A percentile compares a stretch with the other conserved stretches of the same genome.
These are phyloP conservation scores for Shiraia bambusicola DNA, from an alignment of 2,329 filamentous ascomycete genomes.

Conservation along the genomic window DNA sequence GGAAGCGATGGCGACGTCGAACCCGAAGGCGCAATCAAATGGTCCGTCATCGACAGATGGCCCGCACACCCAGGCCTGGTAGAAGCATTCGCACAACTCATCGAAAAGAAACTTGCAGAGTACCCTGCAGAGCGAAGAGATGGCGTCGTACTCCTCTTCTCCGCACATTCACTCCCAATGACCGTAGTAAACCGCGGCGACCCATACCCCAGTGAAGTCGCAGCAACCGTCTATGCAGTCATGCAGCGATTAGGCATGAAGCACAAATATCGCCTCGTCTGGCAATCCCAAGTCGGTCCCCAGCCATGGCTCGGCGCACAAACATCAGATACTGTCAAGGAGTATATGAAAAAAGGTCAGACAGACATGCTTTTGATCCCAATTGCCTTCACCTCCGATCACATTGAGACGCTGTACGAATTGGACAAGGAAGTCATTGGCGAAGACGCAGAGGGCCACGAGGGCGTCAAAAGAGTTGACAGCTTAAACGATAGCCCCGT, in stretches of 20 bases:
- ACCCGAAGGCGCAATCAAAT: slow-evolving; percentile 72
- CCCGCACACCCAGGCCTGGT: slow-evolving; percentile 87
- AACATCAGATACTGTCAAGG: slow-evolving; percentile 81
- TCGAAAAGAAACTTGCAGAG: slow-evolving; percentile 78
- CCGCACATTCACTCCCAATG: slow-evolving; percentile 95
- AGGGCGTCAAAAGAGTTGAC: slow-evolving; percentile 77
- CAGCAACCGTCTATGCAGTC: slow-evolving; percentile 93
- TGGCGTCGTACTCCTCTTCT: slow-evolving; percentile 85
- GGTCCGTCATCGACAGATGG: slow-evolving; percentile 99
- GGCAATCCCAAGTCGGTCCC: slow-evolving; percentile 97
- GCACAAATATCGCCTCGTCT: slow-evolving; percentile 91
- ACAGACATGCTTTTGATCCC: slow-evolving; percentile 89
- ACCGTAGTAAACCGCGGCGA: slow-evolving; percentile 95
- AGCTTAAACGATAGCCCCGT: slow-evolving; percentile 87
- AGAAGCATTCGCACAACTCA: slow-evolving; percentile 89
- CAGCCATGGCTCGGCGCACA: slow-evolving; percentile 95
- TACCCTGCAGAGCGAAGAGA: slow-evolving; percentile 81
- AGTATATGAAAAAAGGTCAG: slow-evolving; percentile 87
- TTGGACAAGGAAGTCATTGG: slow-evolving; percentile 93
- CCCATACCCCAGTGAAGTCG: slow-evolving; percentile 92
- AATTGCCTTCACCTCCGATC: slow-evolving; percentile 97
- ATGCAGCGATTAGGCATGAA: slow-evolving; percentile 86
- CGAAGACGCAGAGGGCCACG: slow-evolving; percentile 61
- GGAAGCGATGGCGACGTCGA: slow-evolving; percentile 54
- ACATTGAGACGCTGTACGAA: slow-evolving; percentile 96